Percentiles rank a stretch among this genome's conserved stretches.
Evolutionary conservation across 2,329 filamentous ascomycete species (phyloP).

Genomic region (Sarocladium kiliense): DNA sequence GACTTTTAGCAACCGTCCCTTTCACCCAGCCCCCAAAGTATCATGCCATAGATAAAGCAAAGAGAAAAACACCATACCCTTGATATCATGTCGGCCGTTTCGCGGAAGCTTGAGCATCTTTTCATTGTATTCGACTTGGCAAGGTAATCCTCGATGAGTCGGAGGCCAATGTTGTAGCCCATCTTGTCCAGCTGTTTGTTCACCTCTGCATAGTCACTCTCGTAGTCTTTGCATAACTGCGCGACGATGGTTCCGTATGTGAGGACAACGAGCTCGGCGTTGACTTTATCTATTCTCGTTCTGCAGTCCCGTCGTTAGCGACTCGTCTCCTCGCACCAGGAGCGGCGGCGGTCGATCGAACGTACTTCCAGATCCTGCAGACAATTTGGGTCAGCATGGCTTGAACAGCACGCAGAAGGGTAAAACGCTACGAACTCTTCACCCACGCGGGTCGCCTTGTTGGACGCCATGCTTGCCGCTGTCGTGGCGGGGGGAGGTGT

Average conservation of each 20-base stretch:
- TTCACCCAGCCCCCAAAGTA: too few species aligned
- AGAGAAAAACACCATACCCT: too few species aligned
- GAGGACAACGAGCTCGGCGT: conserved; percentile 92
- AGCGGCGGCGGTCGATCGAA: background rate
- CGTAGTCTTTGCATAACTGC: conserved; percentile 94
- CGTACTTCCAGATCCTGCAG: conserved; percentile 86
- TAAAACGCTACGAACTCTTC: conserved; percentile 48
- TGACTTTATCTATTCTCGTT: conserved; percentile 94
- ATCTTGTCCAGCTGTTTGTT: conserved; percentile 98
- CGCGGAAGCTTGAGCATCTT: conserved; percentile 85
- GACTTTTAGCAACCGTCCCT: background rate
- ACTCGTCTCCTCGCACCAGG: conserved; percentile 10
- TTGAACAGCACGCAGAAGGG: background rate
- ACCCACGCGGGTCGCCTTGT: conserved; percentile 55
- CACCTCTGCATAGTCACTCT: conserved; percentile 88
- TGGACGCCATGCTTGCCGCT: conserved; percentile 46
- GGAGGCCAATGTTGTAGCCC: conserved; percentile 97
- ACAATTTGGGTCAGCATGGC: conserved; percentile 14
- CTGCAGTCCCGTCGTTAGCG: conserved; percentile 43
- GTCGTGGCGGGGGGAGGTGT: background rate
- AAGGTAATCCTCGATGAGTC: conserved; percentile 94
- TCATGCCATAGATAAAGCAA: too few species aligned
- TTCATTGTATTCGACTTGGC: conserved; percentile 90
- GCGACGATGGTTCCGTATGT: conserved; percentile 98
- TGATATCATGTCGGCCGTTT: conserved; percentile 94